Conservation (phyloP, 2,329 filamentous ascomycete species). For the Helotiales sp. region DNA sequence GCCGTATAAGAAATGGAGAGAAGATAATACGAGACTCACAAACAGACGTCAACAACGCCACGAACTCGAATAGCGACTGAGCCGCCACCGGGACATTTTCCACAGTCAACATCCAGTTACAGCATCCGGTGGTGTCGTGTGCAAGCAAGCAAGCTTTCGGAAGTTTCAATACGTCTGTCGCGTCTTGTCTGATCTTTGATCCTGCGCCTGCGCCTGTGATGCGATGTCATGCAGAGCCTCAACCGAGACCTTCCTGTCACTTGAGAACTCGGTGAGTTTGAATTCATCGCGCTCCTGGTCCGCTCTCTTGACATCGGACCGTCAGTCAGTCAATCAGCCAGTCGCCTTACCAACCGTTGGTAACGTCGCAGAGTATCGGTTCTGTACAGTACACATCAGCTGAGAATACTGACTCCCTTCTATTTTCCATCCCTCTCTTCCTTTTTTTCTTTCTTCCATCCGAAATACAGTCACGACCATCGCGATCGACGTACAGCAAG, state of each 20-base stretch:
- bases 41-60: neutral
- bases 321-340: no score
- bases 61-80: neutral
- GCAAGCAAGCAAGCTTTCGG: neutral
- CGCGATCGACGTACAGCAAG: neutral
- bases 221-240: constrained; percentile 2
- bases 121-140: neutral
- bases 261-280: neutral
- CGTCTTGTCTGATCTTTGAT: neutral
- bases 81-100: no score
- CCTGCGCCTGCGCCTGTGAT: no score
- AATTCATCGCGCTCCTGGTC: neutral
- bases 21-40: neutral
- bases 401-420: neutral
- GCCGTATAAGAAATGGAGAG: no score
- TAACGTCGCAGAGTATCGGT: no score
- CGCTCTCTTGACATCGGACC: neutral
- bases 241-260: neutral
- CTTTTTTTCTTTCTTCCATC: no score
- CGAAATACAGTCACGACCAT: no score
- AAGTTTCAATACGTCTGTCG: neutral
- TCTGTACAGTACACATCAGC: no score
- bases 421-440: no score
- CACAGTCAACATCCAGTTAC: no score
- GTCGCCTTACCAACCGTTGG: no score